Base-by-base conservation (phyloP, 2,329 filamentous ascomycete species). In the Metarhizium humberi region DNA sequence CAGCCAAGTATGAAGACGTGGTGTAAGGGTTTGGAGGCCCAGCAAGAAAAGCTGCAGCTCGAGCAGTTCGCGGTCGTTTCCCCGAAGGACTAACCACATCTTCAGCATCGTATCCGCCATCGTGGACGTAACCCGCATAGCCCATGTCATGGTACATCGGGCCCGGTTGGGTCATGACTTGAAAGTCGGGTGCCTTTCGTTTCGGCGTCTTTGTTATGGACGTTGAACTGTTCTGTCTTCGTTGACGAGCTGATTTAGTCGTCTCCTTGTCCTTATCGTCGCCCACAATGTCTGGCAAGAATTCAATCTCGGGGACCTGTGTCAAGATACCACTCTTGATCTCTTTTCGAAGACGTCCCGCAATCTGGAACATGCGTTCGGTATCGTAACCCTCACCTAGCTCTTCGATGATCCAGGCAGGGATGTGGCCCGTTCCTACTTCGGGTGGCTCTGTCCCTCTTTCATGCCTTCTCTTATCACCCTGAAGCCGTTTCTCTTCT, bases 261-360 rank as follows among this genome's bases (percentile, higher is more conserved):
- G 61, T 60, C 34, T 58, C 62, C 16, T 58, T 59, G 13, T 59
- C 57, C 20, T 66, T 61, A 10, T 72, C 71, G 34, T 72, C 73
- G 40, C 72, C 73, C 14, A 69, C 68, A 59, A 83, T 78, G 56
- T 79, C 77, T 2, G 80, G 79, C 4, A 84, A 71, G 18, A 84
- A 79, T 67, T 84, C 80, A 55, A 84, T 78, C 57, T 82, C 80
- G 0, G 80, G 80, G 2, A 83, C 75, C 55, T 78, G 73, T 4
- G 63, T 66, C 38, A 79, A 64, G 1, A 64, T 62, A 11, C 73
- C 71, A 8, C 65, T 59, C 29, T 74, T 66, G 51, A 82, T 74
- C 49, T 79, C 75, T 0, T 61, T 55, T 60, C 74, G 69, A 7
- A 83, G 69, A 1, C 71, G 71, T 1, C 68, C 65, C 4, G 79